These are phyloP conservation scores for Magnolia changhungtana DNA, from an alignment of 164 flowering plant species.

Conservation along the genomic window DNA sequence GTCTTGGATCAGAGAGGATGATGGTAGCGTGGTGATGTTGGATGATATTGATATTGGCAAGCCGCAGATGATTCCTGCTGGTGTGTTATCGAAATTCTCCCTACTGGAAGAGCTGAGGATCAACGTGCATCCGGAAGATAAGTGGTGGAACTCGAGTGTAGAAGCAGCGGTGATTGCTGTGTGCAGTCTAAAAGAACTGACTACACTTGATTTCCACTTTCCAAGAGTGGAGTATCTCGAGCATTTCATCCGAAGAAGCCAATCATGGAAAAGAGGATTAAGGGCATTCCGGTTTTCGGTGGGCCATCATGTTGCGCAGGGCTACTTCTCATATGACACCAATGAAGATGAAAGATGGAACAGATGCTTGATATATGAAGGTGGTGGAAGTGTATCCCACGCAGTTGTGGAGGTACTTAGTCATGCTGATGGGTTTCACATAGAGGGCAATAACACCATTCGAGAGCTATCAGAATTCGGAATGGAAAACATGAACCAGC, in stretches of 20 bases:
- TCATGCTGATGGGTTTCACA: neutral
- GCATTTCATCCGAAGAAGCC: neutral
- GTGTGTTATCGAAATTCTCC: neutral
- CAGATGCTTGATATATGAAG: conserved; percentile 1
- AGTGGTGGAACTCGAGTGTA: conserved; percentile 5
- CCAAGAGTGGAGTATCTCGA: conserved; percentile 8
- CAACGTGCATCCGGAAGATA: conserved; percentile 3
- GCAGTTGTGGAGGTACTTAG: neutral
- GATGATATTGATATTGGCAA: neutral
- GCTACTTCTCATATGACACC: neutral
- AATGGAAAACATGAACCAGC: neutral
- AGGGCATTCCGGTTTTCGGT: neutral
- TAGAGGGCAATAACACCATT: conserved; percentile 7
- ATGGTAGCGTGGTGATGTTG: neutral
- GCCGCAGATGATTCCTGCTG: neutral
- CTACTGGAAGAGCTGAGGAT: conserved; percentile 8
- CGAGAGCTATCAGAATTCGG: conserved; percentile 14
- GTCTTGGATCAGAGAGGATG: neutral
- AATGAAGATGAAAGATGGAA: neutral
- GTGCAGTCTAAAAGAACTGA: neutral
- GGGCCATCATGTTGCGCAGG: neutral
- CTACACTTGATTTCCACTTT: conserved; percentile 6
- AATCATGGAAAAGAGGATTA: neutral
- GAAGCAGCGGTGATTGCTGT: conserved; percentile 7
- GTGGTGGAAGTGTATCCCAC: neutral